These are phyloP conservation scores for Ballota nigra DNA, from an alignment of 257 asterid species.

Conservation along the genomic window DNA sequence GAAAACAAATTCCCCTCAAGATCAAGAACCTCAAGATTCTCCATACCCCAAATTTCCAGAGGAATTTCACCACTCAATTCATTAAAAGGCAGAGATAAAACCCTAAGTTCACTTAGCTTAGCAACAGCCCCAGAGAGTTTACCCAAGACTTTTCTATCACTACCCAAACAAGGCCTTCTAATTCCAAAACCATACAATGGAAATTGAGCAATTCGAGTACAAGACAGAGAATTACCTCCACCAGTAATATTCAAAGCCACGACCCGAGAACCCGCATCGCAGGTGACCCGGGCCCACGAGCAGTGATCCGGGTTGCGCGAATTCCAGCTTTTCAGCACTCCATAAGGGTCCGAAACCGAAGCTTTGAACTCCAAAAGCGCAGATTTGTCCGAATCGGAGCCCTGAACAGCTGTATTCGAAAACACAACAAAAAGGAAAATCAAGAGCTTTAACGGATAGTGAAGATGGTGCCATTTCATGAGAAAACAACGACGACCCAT, in stretches of 20 bases:
- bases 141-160: conserved; percentile 46
- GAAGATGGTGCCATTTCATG: conserved; percentile 56
- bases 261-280: conserved; percentile 70
- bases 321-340: conserved; percentile 66
- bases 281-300: conserved; percentile 72
- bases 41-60: conserved; percentile 69
- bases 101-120: conserved; percentile 58
- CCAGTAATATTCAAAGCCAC: conserved; percentile 73
- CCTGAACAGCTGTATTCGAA: conserved; percentile 32
- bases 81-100: conserved; percentile 76
- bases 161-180: conserved; percentile 56
- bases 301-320: conserved; percentile 52
- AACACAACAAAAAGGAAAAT: conserved; percentile 47
- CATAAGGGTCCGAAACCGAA: conserved; percentile 65
- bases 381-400: conserved; percentile 69
- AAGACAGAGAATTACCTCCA: conserved; percentile 75
- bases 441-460: conserved; percentile 52
- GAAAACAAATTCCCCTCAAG: conserved; percentile 80
- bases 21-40: conserved; percentile 86
- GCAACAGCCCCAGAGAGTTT: conserved; percentile 50
- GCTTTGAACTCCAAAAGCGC: conserved; percentile 78
- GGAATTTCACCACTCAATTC: conserved; percentile 78
- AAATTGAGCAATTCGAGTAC: conserved; percentile 69
- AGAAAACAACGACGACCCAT: conserved; percentile 68
- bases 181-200: conserved; percentile 81